Evolutionary conservation across 805 yeast species (phyloP), one percentile per base, ranked within the genome.

Genomic region (Candida arabinofermentans): DNA sequence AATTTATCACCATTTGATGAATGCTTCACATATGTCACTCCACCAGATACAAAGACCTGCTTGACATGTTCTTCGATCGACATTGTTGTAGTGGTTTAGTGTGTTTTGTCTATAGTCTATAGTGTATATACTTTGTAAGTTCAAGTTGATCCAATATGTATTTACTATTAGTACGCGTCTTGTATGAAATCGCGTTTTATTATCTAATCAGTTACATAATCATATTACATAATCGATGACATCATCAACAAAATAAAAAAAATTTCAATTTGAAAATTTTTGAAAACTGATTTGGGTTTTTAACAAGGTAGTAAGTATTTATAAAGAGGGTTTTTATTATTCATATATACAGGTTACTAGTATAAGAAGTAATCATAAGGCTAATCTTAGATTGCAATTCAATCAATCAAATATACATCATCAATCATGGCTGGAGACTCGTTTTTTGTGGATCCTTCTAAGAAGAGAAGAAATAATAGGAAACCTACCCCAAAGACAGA

Each of bases 381-480:
- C n/a, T n/a, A n/a, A n/a, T n/a, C n/a, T n/a, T n/a, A n/a, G n/a
- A n/a, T n/a, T n/a, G n/a, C n/a, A n/a, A n/a, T n/a, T n/a, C n/a
- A n/a, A n/a, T n/a, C n/a, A n/a, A n/a, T n/a, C n/a, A n/a, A n/a
- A n/a, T n/a, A n/a, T 21, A 8, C 6, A 17, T 9, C 18, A 17
- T 32, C 27, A 23, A 51, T 26, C 12, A 65, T 77, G 82, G 75
- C 76, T 36, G 73, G 73, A 42, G 86, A 80, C 60, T 76, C 83
- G 7, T 80, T 81, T 58, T 73, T 81, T 50, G 69, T 77, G 14
- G 85, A 79, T 53, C 83, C 85, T 38, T 66, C 75, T 8, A 69
- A 67, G 54, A 79, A 66, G 57, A 77, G 70, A 59, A 64, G 76
- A 44, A 46, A 61, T 26, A 50, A 51, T 35, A 61, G 59, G 35